Evolutionary conservation across 2,329 filamentous ascomycete species (phyloP), one percentile per base, ranked within the genome.

Genomic region (Parastagonospora nodorum): DNA sequence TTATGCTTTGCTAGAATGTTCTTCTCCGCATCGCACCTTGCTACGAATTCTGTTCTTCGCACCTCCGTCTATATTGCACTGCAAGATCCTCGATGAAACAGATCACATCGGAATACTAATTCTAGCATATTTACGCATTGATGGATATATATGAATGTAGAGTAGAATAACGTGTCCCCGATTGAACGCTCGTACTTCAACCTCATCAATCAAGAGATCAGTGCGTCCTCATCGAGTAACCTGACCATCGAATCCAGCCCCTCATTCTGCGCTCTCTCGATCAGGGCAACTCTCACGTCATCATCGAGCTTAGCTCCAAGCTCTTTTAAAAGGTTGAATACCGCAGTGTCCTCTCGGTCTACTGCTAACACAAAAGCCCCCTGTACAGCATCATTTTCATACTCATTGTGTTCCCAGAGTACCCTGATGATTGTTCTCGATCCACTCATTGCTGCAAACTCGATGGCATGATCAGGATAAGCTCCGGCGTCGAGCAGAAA

Each of bases 321-420:
- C 7, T 33, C 32, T 4, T 33, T 14, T 10, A 33, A 11, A 9
- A 33, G 32, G 3, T n/a, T 33, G 14, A 33, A 33, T 14, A 33
- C 14, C 32, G 32, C 32, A 10, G 32, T 33, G 14, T 33, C 32
- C 14, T 33, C 32, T 33, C 32, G 32, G 10, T 33, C 11, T 11
- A 35, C 28, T 35, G 10, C 6, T 10, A 31, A 30, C 30, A 28
- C 39, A 15, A 41, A 27, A 4, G 39, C 1, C 76, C 77, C 41
- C 30, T 43, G 41, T 24, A 43, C 31, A 29, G 41, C 41, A n/a
- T 43, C 30, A n/a, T 33, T 14, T 43, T 12, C 32, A 31, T 46
- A 27, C 33, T 38, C 33, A 31, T 35, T 27, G 32, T 46, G 28
- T 2, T 46, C 35, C 33, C 27, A 40, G n/a, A 46, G 44, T 40